phyloP scores from a whole-genome alignment of 768 basidiomycete genomes.

The Mycena floridula region DNA sequence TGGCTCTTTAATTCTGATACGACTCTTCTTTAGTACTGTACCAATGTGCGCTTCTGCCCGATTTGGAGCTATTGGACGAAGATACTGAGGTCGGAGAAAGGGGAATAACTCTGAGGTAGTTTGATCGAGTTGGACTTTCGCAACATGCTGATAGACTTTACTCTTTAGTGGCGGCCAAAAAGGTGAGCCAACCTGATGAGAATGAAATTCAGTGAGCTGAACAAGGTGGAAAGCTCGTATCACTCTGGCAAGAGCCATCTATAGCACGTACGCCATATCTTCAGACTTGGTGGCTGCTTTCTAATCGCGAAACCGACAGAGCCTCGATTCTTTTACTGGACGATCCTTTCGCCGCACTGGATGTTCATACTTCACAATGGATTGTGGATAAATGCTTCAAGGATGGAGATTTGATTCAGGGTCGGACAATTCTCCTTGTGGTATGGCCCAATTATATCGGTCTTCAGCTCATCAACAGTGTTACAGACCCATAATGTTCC shows the following conservation, averaged over 20 bases:
- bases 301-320: no score
- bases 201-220: no score
- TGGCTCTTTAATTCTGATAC: conserved; percentile 75
- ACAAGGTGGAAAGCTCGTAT: conserved; percentile 36
- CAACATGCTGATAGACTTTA: no score
- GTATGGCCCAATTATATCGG: conserved; percentile 23
- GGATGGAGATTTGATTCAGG: conserved; percentile 62
- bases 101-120: conserved; percentile 45
- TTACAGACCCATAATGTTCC: conserved; percentile 43
- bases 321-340: conserved; percentile 40
- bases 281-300: no score
- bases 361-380: conserved; percentile 74
- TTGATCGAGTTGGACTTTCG: no score
- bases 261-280: no score
- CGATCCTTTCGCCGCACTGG: conserved; percentile 37
- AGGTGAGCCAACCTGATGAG: no score
- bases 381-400: conserved; percentile 74
- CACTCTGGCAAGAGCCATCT: conserved; percentile 38
- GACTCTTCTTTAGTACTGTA: conserved; percentile 68
- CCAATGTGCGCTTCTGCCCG: conserved; percentile 69
- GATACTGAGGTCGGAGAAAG: conserved; percentile 67
- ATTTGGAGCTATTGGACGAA: conserved; percentile 63
- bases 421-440: conserved; percentile 81
- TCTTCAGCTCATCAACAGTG: not conserved
- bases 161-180: conserved; percentile 43